Conservation (phyloP, 2,329 filamentous ascomycete genomes). For the Colletotrichum agaves region DNA sequence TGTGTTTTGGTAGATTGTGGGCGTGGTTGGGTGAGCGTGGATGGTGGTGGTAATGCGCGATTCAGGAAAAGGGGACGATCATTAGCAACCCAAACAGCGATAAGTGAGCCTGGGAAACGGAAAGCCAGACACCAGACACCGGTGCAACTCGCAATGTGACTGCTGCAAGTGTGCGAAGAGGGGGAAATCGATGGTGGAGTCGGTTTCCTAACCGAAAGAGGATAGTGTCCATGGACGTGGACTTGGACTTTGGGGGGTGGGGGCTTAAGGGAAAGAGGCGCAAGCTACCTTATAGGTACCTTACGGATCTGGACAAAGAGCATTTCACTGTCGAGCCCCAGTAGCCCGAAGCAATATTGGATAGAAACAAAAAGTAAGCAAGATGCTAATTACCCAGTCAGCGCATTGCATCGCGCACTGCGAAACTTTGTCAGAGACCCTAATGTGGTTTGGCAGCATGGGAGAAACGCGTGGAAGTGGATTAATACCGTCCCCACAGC, state of each 20-base stretch:
- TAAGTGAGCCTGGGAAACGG: not conserved
- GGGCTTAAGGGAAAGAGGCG: not conserved
- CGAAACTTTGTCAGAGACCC: not conserved
- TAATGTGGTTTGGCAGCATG: conserved; percentile 10
- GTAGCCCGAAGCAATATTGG: not conserved
- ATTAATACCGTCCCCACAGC: not conserved
- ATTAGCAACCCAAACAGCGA: not conserved
- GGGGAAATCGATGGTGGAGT: conserved; percentile 29
- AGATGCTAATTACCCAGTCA: not conserved
- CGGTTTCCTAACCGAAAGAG: conserved; percentile 25
- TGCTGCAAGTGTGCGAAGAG: conserved; percentile 16
- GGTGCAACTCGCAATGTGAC: conserved; percentile 14
- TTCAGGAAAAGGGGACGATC: conserved; percentile 32
- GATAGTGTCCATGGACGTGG: conserved; percentile 27
- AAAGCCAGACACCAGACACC: conserved; percentile 8
- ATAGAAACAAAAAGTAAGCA: conserved; percentile 1
- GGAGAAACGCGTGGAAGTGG: conserved; percentile 28
- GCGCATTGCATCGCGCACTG: not conserved
- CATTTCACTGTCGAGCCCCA: not conserved
- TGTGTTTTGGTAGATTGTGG: no score
- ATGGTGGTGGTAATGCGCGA: conserved; percentile 23
- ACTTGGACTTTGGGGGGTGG: not conserved
- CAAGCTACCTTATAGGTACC: no score
- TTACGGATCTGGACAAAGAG: conserved; percentile 26
- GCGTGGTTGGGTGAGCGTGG: not conserved